A percentile compares a stretch with the other conserved stretches of the same genome.
Conservation (phyloP, 1,284 basidiomycete genomes). For the Puccinia coronata region DNA sequence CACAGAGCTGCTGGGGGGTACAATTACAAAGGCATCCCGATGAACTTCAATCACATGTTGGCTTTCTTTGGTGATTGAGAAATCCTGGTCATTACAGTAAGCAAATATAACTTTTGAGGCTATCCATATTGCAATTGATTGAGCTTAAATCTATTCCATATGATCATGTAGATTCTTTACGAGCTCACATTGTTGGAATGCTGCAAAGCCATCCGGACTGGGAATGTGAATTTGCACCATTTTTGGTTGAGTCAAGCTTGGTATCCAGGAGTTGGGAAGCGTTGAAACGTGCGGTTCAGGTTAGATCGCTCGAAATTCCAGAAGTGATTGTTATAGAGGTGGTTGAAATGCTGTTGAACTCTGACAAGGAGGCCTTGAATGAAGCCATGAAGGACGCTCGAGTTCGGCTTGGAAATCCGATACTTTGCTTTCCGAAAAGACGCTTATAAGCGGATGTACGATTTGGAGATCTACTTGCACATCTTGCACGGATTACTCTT, state of each 20-base stretch:
- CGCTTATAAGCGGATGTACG: constrained; percentile 83
- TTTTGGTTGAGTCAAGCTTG: constrained; percentile 91
- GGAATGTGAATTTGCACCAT: constrained; percentile 75
- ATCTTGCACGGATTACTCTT: constrained; percentile 82
- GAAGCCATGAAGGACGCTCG: constrained; percentile 47
- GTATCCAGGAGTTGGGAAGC: constrained; percentile 91
- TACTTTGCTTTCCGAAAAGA: constrained; percentile 70
- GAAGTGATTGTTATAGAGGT: constrained; percentile 80
- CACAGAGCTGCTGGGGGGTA: constrained; percentile 99
- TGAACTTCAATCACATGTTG: constrained; percentile 83
- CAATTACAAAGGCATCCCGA: constrained; percentile 85
- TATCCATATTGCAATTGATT: not conserved
- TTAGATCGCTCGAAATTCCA: constrained; percentile 62
- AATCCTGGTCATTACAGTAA: constrained; percentile 96
- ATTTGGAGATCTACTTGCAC: constrained; percentile 82
- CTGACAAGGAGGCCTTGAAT: constrained; percentile 53
- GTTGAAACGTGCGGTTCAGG: constrained; percentile 66
- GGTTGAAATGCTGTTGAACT: constrained; percentile 74
- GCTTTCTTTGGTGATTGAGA: constrained; percentile 85
- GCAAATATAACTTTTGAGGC: constrained; percentile 53
- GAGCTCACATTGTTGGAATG: constrained; percentile 94
- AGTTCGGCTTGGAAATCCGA: constrained; percentile 69
- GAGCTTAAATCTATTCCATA: not conserved
- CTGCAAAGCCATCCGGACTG: constrained; percentile 79
- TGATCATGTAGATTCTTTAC: constrained; percentile 73